These are phyloP conservation scores for Fusarium foetens DNA, from an alignment of 2,329 filamentous ascomycete genomes.

Conservation along the genomic window DNA sequence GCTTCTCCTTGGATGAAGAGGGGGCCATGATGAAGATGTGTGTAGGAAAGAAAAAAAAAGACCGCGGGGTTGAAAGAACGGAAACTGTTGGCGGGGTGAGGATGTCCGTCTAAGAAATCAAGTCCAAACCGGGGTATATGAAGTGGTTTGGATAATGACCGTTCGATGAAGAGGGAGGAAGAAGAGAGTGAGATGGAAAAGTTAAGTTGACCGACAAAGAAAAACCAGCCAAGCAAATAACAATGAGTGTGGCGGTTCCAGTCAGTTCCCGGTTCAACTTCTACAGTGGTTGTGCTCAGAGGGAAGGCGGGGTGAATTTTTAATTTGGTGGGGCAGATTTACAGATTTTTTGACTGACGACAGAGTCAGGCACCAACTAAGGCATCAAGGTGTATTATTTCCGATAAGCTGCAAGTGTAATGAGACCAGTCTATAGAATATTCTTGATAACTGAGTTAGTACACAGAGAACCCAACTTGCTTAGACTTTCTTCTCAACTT, in stretches of 20 bases:
- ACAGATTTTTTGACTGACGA: conserved; percentile 50
- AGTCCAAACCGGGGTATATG: conserved; percentile 42
- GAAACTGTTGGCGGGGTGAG: conserved; percentile 39
- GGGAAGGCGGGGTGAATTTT: conserved; percentile 56
- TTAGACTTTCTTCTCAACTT: neutral
- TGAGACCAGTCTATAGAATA: neutral
- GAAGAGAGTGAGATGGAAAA: conserved; percentile 30
- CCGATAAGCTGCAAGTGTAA: neutral
- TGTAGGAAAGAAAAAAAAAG: conserved; percentile 25
- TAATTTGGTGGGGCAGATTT: conserved; percentile 51
- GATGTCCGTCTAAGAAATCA: conserved; percentile 29
- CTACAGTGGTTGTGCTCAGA: conserved; percentile 34
- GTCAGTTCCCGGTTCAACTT: conserved; percentile 39
- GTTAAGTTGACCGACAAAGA: conserved; percentile 35
- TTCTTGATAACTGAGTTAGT: neutral
- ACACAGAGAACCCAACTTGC: fast-evolving
- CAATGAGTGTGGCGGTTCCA: conserved; percentile 45
- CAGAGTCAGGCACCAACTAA: conserved; percentile 52
- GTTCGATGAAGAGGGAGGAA: conserved; percentile 37
- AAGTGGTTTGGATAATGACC: conserved; percentile 34
- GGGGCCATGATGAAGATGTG: conserved; percentile 60
- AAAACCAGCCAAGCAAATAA: conserved; percentile 42
- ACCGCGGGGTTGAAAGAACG: conserved; percentile 44
- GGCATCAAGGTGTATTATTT: conserved; percentile 43
- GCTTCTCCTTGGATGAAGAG: conserved; percentile 76